A percentile compares a stretch with the other conserved stretches of the same genome.
Evolutionary conservation across 805 yeast genomes (phyloP).

Genomic region (Monosporozyma unispora): DNA sequence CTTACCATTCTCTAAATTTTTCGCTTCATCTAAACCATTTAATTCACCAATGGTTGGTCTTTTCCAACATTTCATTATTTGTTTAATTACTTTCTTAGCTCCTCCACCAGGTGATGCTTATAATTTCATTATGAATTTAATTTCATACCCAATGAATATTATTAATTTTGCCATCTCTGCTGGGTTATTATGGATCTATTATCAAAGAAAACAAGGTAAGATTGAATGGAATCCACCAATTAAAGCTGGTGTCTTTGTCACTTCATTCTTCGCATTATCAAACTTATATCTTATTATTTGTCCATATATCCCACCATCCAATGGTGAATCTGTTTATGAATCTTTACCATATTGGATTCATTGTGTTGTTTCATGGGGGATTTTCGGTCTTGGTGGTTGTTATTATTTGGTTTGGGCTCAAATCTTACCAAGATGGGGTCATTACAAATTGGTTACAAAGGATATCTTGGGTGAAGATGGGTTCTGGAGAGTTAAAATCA

Average conservation of each 20-base stretch:
- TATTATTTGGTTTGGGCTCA: constrained; percentile 63
- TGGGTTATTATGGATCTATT: constrained; percentile 49
- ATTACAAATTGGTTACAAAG: constrained; percentile 42
- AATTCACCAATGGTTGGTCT: constrained; percentile 66
- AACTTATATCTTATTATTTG: constrained; percentile 63
- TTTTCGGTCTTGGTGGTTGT: constrained; percentile 52
- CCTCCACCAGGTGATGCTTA: constrained; percentile 87
- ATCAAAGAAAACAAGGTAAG: constrained; percentile 41
- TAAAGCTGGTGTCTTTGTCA: constrained; percentile 55
- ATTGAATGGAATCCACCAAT: constrained; percentile 64
- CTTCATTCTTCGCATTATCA: constrained; percentile 52
- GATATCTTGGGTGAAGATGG: constrained; percentile 60
- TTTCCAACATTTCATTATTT: constrained; percentile 67
- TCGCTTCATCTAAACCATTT: constrained; percentile 65
- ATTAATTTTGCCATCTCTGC: constrained; percentile 57
- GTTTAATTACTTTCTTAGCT: constrained; percentile 64
- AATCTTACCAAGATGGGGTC: constrained; percentile 46
- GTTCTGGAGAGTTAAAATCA: constrained; percentile 58
- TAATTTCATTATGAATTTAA: constrained; percentile 68
- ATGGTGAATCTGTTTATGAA: constrained; percentile 60
- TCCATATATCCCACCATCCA: constrained; percentile 68
- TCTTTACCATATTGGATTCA: constrained; percentile 67
- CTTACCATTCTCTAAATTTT: constrained; percentile 63
- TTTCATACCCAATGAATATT: constrained; percentile 73
- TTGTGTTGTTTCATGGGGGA: constrained; percentile 75